Conservation (phyloP, 2,329 filamentous ascomycete genomes). For the Dichotomopilus funicola region DNA sequence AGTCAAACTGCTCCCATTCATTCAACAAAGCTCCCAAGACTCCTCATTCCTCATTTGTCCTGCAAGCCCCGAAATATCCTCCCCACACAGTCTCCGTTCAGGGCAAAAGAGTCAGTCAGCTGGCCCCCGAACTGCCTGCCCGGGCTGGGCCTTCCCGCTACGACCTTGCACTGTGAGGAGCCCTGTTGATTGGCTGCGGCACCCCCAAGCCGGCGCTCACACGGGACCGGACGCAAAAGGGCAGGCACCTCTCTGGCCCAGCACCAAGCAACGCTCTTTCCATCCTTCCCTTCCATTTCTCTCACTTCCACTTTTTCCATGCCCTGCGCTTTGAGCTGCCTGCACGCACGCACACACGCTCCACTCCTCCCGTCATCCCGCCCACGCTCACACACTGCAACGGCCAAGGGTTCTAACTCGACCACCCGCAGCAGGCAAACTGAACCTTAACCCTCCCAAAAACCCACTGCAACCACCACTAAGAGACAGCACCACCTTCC, state of each 20-base stretch:
- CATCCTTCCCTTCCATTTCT: constrained; percentile 10
- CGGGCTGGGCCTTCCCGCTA: constrained; percentile 10
- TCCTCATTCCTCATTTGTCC: not conserved
- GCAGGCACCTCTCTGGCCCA: constrained; percentile 12
- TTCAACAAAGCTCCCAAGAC: too few species aligned
- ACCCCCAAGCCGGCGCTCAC: constrained; percentile 15
- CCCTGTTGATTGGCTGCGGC: constrained; percentile 17
- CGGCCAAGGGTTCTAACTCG: not conserved
- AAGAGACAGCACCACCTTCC: constrained; percentile 1
- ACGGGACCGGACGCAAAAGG: constrained; percentile 16
- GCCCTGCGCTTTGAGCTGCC: constrained; percentile 4
- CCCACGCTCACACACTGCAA: not conserved
- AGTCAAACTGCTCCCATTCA: too few species aligned
- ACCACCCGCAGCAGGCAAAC: not conserved
- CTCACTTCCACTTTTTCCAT: not conserved
- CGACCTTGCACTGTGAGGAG: constrained; percentile 12
- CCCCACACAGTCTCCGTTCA: constrained; percentile 1
- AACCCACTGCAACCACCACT: constrained; percentile 8
- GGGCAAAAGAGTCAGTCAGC: constrained; percentile 13
- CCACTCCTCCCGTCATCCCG: constrained; percentile 4
- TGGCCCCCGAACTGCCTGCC: constrained; percentile 10
- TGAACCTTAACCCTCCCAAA: too few species aligned
- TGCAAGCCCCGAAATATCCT: constrained; percentile 2
- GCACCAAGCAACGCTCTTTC: constrained; percentile 12
- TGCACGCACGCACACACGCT: constrained; percentile 4